A percentile compares a stretch with the other conserved stretches of the same genome.
Conservation (phyloP, 176 grass and related monocot genomes). For the Triticum dicoccoides region DNA sequence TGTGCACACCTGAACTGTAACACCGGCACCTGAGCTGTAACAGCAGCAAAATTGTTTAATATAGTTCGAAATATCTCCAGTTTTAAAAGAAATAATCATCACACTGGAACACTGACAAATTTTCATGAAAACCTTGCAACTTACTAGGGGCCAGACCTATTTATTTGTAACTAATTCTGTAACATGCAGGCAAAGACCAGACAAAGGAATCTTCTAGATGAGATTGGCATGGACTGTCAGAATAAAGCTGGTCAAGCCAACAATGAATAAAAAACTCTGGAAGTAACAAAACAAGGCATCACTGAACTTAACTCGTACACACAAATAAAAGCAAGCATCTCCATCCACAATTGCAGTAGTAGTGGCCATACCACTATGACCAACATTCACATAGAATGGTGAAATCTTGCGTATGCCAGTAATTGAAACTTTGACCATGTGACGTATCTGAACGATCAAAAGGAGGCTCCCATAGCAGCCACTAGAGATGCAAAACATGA, state of each 20-base stretch:
- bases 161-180: not conserved
- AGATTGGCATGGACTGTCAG: not conserved
- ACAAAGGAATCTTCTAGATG: slow-evolving; percentile 23
- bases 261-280: not conserved
- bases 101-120: not conserved
- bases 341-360: slow-evolving; percentile 10
- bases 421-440: slow-evolving; percentile 5
- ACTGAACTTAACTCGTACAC: not conserved
- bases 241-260: slow-evolving; percentile 7
- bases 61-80: not conserved
- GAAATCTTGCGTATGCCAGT: slow-evolving; percentile 13
- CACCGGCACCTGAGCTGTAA: not conserved
- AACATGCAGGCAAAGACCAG: not conserved
- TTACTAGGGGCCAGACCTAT: not conserved
- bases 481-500: slow-evolving; percentile 42
- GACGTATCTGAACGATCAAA: slow-evolving; percentile 19
- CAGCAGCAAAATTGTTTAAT: not conserved
- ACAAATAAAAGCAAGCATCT: slow-evolving; percentile 4
- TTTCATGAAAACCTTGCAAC: not conserved
- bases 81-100: not conserved
- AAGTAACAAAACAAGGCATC: slow-evolving; percentile 25
- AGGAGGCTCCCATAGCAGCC: slow-evolving; percentile 18
- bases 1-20: not conserved
- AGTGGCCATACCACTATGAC: not conserved
- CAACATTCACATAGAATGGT: slow-evolving; percentile 25